These are phyloP conservation scores for Stereum hirsutum DNA, from an alignment of 1,284 basidiomycete species.

Conservation along the genomic window DNA sequence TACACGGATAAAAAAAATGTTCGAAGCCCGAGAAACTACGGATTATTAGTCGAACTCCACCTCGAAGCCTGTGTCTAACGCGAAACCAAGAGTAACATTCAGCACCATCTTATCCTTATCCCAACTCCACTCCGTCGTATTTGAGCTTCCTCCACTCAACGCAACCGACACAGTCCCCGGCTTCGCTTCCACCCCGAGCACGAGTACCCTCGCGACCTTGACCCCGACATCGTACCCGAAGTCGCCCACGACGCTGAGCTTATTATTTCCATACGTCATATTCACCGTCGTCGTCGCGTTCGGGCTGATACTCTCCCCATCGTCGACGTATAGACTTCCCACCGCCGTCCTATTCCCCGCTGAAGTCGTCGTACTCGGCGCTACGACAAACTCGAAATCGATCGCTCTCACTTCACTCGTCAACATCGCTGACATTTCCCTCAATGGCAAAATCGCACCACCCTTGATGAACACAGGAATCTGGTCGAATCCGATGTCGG, in stretches of 20 bases:
- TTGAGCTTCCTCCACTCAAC: no score
- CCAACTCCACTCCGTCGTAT: background rate
- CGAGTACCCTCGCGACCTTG: constrained; percentile 31
- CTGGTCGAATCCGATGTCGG: constrained; percentile 41
- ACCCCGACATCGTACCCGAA: constrained; percentile 40
- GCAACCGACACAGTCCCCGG: constrained; percentile 28
- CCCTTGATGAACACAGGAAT: constrained; percentile 58
- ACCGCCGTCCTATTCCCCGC: constrained; percentile 32
- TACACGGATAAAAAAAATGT: no score
- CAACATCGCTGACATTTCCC: constrained; percentile 47
- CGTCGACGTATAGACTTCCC: constrained; percentile 52
- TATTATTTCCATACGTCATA: constrained; percentile 33
- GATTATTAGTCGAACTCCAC: no score
- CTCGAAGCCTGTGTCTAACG: background rate
- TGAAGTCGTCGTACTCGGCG: constrained; percentile 35
- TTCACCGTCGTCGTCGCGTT: constrained; percentile 30
- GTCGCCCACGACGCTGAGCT: constrained; percentile 35
- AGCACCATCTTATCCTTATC: background rate
- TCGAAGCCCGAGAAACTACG: no score
- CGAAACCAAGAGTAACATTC: background rate
- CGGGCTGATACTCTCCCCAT: constrained; percentile 47
- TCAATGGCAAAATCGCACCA: constrained; percentile 48
- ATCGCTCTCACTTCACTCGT: constrained; percentile 41
- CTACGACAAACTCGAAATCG: constrained; percentile 58
- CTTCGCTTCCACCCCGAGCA: constrained; percentile 29